Base-by-base conservation (phyloP, 305 asterid genomes). In the Solanum hybrid region DNA sequence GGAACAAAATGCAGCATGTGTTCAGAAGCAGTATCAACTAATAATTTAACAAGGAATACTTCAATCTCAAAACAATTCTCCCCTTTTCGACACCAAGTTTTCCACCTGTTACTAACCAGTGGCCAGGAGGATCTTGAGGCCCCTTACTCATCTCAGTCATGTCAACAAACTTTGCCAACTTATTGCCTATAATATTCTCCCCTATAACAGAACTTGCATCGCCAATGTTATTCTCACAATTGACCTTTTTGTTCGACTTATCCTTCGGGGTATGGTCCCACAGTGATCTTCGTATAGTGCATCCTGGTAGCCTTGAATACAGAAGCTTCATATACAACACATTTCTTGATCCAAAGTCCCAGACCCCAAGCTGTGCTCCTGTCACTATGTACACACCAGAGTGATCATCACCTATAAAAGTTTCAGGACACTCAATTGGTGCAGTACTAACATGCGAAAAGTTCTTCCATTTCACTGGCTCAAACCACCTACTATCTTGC, bases 61-160 rank as follows among this genome's bases (percentile, higher is more conserved):
- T 95, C 90, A 95, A 92, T 91, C 97, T 94, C 92, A 95, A 91
- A 85, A 95, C 94, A 86, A 96, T 95, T 91, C 90, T 95, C 92
- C 98, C 98, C 86, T 93, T 96, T 87, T 94, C 98, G 8, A 96
- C 96, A 34, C 98, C 96, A 34, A 96, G 98, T 91, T 96, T 96
- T 89, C 98, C 98, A 6, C 98, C 98, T 1, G 98, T 96, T 8
- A 96, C 98, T 92, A 96, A 87, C 98, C 98, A 96, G 90, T 96
- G 98, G 12, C 98, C 98, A 0, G 98, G 98, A 26, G 93, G 89
- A 92, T 96, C 97, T 90, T 91, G 92, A 8, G 97, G 95, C 40
- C 98, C 98, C 92, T 93, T 95, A 74, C 94, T 91, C 97, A 94
- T 93, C 89, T 96, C 98, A 1, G 93, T 89, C 94, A 91, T 91